Percentiles rank a stretch among this genome's conserved stretches.
phyloP scores from a whole-genome alignment of 768 basidiomycete genomes.

The Termitomyces sp. region DNA sequence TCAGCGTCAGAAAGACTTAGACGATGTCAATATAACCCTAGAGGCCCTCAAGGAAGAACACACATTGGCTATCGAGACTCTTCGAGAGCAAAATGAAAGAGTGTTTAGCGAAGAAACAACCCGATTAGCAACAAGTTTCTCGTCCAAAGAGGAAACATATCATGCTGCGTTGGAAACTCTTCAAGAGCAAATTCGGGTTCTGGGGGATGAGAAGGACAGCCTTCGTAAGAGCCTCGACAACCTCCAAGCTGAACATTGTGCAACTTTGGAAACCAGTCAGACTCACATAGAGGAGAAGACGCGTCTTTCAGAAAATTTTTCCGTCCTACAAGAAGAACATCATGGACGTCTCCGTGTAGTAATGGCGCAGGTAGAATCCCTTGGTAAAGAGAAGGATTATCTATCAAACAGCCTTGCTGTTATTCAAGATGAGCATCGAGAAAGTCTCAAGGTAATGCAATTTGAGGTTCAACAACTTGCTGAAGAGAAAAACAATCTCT shows the following conservation, averaged over 20 bases:
- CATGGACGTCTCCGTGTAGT: not conserved
- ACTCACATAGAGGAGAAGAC: slow-evolving; percentile 1
- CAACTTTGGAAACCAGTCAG: not conserved
- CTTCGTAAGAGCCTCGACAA: not conserved
- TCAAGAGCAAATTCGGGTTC: slow-evolving; percentile 4
- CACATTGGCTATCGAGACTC: slow-evolving; percentile 29
- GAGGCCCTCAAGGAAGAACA: slow-evolving; percentile 31
- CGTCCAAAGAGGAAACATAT: slow-evolving; percentile 46
- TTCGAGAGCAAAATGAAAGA: slow-evolving; percentile 28
- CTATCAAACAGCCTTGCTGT: not conserved
- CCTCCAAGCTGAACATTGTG: slow-evolving; percentile 7
- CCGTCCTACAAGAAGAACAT: slow-evolving; percentile 1
- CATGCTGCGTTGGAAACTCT: slow-evolving; percentile 31
- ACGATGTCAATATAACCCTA: slow-evolving; percentile 33
- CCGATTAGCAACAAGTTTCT: slow-evolving; percentile 35
- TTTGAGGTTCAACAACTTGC: not conserved
- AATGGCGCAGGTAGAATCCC: not conserved
- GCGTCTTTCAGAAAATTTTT: not conserved
- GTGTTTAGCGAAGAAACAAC: slow-evolving; percentile 39
- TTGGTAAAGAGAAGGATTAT: slow-evolving; percentile 4
- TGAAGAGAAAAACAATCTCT: slow-evolving; percentile 1
- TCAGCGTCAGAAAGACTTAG: slow-evolving; percentile 43
- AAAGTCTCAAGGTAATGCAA: not conserved
- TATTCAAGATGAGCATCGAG: slow-evolving; percentile 4
- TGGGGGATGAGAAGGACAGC: slow-evolving; percentile 3